Evolutionary conservation across 352 stramenopile genomes (phyloP).

Genomic region (Halophytophthora batemanensis): DNA sequence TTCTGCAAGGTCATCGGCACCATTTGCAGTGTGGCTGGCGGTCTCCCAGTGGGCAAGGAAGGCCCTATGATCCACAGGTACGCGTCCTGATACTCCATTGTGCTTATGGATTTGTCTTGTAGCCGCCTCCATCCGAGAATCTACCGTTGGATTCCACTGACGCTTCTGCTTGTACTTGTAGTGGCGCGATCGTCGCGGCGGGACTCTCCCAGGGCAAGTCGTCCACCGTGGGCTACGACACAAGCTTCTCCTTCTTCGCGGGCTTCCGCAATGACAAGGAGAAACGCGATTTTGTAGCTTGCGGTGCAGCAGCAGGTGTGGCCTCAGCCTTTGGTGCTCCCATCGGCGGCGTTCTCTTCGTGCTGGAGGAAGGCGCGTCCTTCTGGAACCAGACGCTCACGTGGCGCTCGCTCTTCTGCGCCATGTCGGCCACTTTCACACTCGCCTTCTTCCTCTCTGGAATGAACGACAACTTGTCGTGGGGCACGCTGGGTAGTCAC

Average conservation of each 20-base stretch:
- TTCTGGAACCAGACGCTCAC: constrained; percentile 87
- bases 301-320: constrained; percentile 85
- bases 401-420: constrained; percentile 84
- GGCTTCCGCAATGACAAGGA: constrained; percentile 89
- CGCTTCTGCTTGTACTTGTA: constrained; percentile 7
- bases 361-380: constrained; percentile 81
- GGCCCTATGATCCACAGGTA: constrained; percentile 91
- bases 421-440: constrained; percentile 87
- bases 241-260: constrained; percentile 83
- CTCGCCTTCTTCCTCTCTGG: constrained; percentile 74
- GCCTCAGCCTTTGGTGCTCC: constrained; percentile 88
- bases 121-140: constrained; percentile 7
- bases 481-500: constrained; percentile 68
- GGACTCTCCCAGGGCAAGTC: constrained; percentile 79
- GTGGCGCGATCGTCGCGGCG: constrained; percentile 71
- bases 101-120: no score
- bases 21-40: constrained; percentile 79
- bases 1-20: constrained; percentile 89
- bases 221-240: constrained; percentile 67
- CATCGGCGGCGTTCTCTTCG: constrained; percentile 86
- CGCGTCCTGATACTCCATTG: background rate
- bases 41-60: constrained; percentile 90
- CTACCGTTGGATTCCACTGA: background rate
- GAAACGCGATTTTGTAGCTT: constrained; percentile 86
- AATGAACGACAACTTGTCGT: constrained; percentile 73